These are phyloP conservation scores for Neocallimastix lanati DNA, from an alignment of 192 early-diverging fungal species.

Conservation along the genomic window DNA sequence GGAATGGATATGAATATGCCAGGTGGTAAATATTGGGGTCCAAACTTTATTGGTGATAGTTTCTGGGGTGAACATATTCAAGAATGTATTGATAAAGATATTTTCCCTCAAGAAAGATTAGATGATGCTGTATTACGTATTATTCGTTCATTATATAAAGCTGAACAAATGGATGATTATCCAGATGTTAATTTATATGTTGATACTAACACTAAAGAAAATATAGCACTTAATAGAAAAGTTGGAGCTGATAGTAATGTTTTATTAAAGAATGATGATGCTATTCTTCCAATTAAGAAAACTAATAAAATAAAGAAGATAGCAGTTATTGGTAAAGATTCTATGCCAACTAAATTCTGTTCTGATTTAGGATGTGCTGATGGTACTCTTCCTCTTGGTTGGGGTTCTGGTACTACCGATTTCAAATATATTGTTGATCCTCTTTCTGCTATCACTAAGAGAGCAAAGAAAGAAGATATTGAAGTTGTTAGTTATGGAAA, in stretches of 20 bases:
- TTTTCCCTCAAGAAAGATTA: background rate
- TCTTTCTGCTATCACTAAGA: background rate
- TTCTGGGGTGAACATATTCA: background rate
- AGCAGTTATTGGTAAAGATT: slow-evolving; percentile 20
- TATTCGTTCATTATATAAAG: too few species aligned
- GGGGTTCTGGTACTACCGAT: slow-evolving; percentile 5
- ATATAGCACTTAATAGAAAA: background rate
- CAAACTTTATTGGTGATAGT: background rate
- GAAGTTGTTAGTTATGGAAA: too few species aligned
- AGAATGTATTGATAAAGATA: background rate
- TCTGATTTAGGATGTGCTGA: background rate
- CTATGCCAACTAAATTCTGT: slow-evolving; percentile 3
- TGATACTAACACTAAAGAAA: too few species aligned
- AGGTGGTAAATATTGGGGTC: background rate
- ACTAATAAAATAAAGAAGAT: background rate
- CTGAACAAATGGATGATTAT: too few species aligned
- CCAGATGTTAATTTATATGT: too few species aligned
- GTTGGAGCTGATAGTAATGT: slow-evolving; percentile 25
- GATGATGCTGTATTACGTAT: too few species aligned
- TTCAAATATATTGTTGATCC: slow-evolving; percentile 3
- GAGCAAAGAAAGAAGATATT: too few species aligned
- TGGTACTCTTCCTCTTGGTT: background rate
- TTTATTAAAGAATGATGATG: slow-evolving; percentile 21
- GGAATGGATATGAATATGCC: slow-evolving; percentile 28
- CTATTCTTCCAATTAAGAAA: slow-evolving; percentile 12